Conservation (phyloP, 2,329 filamentous ascomycete species). For the Colletotrichum trifolii region DNA sequence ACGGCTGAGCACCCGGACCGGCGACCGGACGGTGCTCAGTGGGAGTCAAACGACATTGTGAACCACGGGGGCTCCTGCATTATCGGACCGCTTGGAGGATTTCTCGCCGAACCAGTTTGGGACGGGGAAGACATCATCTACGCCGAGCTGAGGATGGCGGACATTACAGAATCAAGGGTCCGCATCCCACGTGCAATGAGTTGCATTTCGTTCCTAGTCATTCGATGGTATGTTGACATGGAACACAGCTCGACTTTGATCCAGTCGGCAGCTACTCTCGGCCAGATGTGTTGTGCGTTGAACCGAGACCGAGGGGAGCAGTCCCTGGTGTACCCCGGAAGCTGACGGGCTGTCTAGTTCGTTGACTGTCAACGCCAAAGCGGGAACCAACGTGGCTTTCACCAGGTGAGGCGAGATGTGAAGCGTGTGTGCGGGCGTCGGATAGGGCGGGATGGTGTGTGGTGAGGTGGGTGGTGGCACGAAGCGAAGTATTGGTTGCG, state of each 20-base stretch:
- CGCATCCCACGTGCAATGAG: conserved; percentile 23
- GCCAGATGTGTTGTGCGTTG: conserved; percentile 53
- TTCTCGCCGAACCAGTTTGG: conserved; percentile 52
- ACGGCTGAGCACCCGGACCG: conserved; percentile 50
- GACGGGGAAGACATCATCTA: conserved; percentile 53
- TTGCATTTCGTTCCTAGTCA: neutral
- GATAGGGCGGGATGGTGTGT: neutral
- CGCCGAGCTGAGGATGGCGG: conserved; percentile 47
- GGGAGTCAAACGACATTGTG: conserved; percentile 50
- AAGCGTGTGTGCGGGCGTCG: conserved; percentile 10
- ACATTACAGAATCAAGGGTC: conserved; percentile 51
- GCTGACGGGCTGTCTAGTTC: conserved; percentile 32
- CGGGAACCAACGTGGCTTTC: conserved; percentile 44
- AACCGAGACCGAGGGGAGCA: conserved; percentile 15
- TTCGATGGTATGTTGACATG: conserved; percentile 14
- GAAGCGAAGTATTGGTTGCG: no score
- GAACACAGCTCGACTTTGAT: conserved; percentile 52
- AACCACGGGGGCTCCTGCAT: conserved; percentile 54
- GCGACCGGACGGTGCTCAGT: conserved; percentile 49
- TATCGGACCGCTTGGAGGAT: conserved; percentile 51
- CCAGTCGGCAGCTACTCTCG: conserved; percentile 53
- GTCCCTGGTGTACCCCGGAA: neutral
- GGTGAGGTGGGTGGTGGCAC: neutral
- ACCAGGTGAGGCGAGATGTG: conserved; percentile 24
- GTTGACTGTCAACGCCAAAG: conserved; percentile 46